phyloP scores from a whole-genome alignment of 129 eudicot genomes.

The Flaveria bidentis region DNA sequence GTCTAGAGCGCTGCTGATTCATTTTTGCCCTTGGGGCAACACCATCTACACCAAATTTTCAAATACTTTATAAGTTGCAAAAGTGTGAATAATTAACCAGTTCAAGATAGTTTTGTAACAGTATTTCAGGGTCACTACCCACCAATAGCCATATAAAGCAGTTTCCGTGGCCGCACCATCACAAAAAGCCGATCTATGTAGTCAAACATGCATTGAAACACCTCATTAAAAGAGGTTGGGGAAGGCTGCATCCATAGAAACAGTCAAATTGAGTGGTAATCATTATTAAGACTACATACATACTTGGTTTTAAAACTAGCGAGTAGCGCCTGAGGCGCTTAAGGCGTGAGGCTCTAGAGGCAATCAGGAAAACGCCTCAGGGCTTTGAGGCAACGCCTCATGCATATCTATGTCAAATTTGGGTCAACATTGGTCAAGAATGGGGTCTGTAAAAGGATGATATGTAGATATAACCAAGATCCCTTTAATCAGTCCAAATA shows the following conservation, averaged over 20 bases:
- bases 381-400: no score
- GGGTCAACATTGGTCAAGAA: no score
- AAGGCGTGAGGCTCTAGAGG: no score
- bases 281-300: neutral
- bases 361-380: no score
- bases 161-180: constrained; percentile 64
- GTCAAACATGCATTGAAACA: constrained; percentile 75
- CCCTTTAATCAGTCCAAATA: neutral
- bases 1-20: constrained; percentile 98
- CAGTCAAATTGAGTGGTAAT: neutral
- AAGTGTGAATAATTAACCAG: neutral
- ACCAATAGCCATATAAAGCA: constrained; percentile 70
- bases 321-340: no score
- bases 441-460: no score
- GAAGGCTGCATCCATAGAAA: constrained; percentile 72
- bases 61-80: constrained; percentile 7
- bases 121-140: constrained; percentile 23
- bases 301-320: no score
- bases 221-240: constrained; percentile 94
- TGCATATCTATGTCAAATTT: no score
- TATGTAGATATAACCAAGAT: no score
- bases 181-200: constrained; percentile 60
- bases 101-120: constrained; percentile 5
- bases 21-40: constrained; percentile 99
- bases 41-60: constrained; percentile 62